Base-by-base conservation (phyloP, 306 rosid genomes). In the Canavalia gladiata region DNA sequence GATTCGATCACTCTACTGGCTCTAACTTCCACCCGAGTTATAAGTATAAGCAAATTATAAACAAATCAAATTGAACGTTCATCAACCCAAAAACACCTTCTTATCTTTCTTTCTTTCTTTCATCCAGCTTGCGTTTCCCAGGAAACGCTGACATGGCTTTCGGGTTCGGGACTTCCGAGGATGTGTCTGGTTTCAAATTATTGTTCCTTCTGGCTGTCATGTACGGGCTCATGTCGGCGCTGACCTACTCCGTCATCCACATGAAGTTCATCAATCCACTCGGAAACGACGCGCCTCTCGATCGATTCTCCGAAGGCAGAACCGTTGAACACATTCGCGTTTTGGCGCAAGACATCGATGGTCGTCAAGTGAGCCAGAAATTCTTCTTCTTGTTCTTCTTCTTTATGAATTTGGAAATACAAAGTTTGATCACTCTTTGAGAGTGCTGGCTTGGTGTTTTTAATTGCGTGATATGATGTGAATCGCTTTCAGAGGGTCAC, bases 271-370 rank as follows among this genome's bases (percentile, higher is more conserved):
- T 95, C 18, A 84, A 55, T 55, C 98, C 98, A 6, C 97, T 93
- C 33, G 87, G 49, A 39, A 43, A 58, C 68, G 88, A 93, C 50
- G 99, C 98, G 25, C 99, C 99, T 33, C 89, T 85, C 43, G 84
- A 92, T 86, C 94, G 85, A 10, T 95, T 96, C 85, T 96, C 99
- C 0, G 99, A 93, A 84, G 98, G 85, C 33, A 87, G 99, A 85
- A 91, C 99, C 33, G 56, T 93, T 42, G 77, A 92, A 42, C 99
- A 96, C 25, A 87, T 96, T 10, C 93, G 97, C 8, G 35, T 89
- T 7, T 77, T 96, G 88, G 77, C 99, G 52, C 75, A 96, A 46
- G 97, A 93, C 82, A 96, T 96, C 90, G 89, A 84, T n/a, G 96
- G 97, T 63, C 98, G 98, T 79, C 99, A 96, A 77, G 97, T 94